Base-by-base conservation (phyloP, 1,284 basidiomycete genomes). In the Hypsizygus ulmarius region DNA sequence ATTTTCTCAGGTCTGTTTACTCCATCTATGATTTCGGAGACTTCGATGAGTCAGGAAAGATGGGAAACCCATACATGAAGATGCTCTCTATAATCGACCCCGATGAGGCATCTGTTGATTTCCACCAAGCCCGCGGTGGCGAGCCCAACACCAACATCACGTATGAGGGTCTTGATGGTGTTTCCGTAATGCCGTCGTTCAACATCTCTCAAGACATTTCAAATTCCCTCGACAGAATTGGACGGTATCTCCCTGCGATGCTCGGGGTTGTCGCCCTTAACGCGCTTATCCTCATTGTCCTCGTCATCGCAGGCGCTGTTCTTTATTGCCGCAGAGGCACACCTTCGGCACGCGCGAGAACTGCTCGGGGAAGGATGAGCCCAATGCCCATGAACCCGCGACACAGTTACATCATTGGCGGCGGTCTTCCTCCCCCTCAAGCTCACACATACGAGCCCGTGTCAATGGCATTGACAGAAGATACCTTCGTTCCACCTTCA, bases 11-110 rank as follows among this genome's bases (percentile, higher is more conserved):
- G 46, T 90, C 90, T 6, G 69, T 90, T 34, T 93, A 93, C 68
- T 81, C 89, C 11, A 71, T 93, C 45, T 94, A 93, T 64, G 87
- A 93, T 65, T 91, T 90, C 61, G 91, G 91, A 16, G 87, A 91
- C 66, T 90, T 82, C 58, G 78, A 83, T 59, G 64, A 72, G 9
- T 68, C 73, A 3, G 78, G 78, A 32, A 66, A 74, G 15, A 82
- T 83, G 80, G 86, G 84, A 37, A 66, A 82, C 59, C 89, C 88
- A 2, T 90, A 85, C 63, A 75, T 91, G 67, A 81, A 85, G 64
- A 66, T 91, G 30, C 73, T 90, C 50, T 69, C 86, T 15, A 72
- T 90, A 45, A 67, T 84, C 49, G 73, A 89, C 59, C 81, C 88
- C 18, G 70, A 81, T 58, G 63, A 79, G 48, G 88, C 85, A 15